Evolutionary conservation across 2,329 filamentous ascomycete genomes (phyloP), one percentile per base, ranked within the genome.

Genomic region (Penicillium decumbens): DNA sequence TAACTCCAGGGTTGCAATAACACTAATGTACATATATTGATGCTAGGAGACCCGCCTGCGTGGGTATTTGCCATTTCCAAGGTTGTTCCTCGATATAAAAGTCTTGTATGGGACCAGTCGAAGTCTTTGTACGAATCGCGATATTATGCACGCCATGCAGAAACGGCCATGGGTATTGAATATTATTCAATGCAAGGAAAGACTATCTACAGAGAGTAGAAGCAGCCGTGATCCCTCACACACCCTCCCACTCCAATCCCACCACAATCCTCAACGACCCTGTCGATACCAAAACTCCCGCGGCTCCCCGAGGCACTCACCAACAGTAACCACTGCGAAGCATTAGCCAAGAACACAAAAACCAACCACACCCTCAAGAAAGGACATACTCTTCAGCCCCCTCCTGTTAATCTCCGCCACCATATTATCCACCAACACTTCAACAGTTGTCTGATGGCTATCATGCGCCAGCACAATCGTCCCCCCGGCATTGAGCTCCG

Each of bases 241-340:
- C 13, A 4, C 15, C 24, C 13, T 38, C 27, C 7, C 2, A 10
- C 27, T 8, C 9, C 13, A n/a, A n/a, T 10, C 25, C 29, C 15
- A 7, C 7, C 20, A 9, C 18, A 37, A 9, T 28, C 27, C 33
- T 9, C 8, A 37, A 10, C 33, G 8, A 9, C 30, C 30, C 13
- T 32, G 15, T 8, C 69, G 65, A 58, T 82, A 82, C 80, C 79
- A 82, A 54, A 76, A 73, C 13, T 64, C 68, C n/a, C 51, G 51
- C 6, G 78, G 65, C 49, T 83, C 79, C 0, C 75, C 75, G 13
- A 83, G 69, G 49, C 81, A 84, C 51, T 82, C 77, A 0, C 79
- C 81, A 4, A 82, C 75, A 1, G 80, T 80, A 25, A 80, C 78
- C 38, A 75, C 74, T 61, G 56, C 56, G 42, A 47, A 37, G 43